Percentiles rank a stretch among this genome's conserved stretches.
Conservation (phyloP, 176 grass and related monocot genomes). For the Neostapfia colusana region DNA sequence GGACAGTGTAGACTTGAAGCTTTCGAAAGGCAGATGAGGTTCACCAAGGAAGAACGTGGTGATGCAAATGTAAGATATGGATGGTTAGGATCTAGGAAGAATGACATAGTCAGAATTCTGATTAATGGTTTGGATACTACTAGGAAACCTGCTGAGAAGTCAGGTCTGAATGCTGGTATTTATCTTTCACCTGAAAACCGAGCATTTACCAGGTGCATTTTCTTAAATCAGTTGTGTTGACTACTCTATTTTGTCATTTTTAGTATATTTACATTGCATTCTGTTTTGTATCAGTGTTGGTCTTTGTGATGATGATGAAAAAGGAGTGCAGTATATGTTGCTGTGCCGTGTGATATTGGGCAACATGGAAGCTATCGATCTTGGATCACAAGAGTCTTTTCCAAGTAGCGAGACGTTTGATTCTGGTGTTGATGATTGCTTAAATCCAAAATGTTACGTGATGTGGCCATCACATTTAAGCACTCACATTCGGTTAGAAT, state of each 20-base stretch:
- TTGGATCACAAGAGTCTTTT: slow-evolving; percentile 45
- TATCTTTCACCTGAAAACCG: slow-evolving; percentile 59
- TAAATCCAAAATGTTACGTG: slow-evolving; percentile 50
- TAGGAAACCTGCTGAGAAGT: slow-evolving; percentile 37
- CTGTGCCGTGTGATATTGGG: slow-evolving; percentile 67
- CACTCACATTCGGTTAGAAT: slow-evolving; percentile 60
- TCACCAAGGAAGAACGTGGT: slow-evolving; percentile 40
- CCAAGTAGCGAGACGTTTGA: slow-evolving; percentile 49
- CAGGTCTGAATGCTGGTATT: slow-evolving; percentile 40
- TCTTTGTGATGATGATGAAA: slow-evolving; percentile 88
- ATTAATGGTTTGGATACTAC: slow-evolving; percentile 55
- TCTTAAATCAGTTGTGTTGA: background rate
- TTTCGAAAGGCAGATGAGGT: slow-evolving; percentile 62
- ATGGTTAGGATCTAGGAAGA: slow-evolving; percentile 68
- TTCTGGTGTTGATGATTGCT: slow-evolving; percentile 49
- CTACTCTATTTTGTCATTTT: slow-evolving; percentile 14
- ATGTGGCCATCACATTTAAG: slow-evolving; percentile 53
- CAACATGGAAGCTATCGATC: slow-evolving; percentile 49
- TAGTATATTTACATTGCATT: slow-evolving; percentile 8
- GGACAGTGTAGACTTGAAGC: slow-evolving; percentile 50
- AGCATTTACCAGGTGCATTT: slow-evolving; percentile 57
- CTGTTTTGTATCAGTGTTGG: slow-evolving; percentile 49
- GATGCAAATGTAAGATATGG: slow-evolving; percentile 60
- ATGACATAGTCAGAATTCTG: slow-evolving; percentile 60
- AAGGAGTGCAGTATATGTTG: slow-evolving; percentile 78